Percentiles rank a stretch among this genome's conserved stretches.
Conservation (phyloP, 345 rosid species). For the Theobroma cacao region DNA sequence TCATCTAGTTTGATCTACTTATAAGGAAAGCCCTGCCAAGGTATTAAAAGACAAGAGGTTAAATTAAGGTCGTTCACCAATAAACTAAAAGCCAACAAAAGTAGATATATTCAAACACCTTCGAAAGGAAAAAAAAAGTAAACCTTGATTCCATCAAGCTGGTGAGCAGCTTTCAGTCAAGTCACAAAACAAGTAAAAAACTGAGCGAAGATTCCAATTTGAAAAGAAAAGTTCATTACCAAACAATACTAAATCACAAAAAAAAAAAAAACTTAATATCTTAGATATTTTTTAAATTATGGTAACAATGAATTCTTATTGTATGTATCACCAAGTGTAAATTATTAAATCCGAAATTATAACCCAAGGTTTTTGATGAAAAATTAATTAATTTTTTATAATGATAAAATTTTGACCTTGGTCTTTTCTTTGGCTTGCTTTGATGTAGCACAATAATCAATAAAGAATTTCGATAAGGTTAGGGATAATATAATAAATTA, state of each 20-base stretch:
- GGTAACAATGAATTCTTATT: background rate
- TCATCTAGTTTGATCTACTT: background rate
- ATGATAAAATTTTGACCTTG: too few species aligned
- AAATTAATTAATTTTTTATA: too few species aligned
- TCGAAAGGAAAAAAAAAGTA: too few species aligned
- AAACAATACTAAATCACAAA: background rate
- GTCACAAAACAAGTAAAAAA: background rate
- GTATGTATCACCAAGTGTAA: background rate
- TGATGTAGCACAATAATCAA: background rate
- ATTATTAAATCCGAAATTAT: too few species aligned
- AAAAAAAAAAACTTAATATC: too few species aligned
- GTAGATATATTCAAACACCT: background rate
- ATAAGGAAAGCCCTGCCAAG: background rate
- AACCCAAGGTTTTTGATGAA: too few species aligned
- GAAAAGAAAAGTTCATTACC: background rate
- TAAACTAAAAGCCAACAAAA: background rate
- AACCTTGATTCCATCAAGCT: background rate
- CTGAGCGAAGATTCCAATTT: background rate
- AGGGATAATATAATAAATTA: background rate
- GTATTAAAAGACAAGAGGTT: background rate
- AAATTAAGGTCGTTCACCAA: background rate
- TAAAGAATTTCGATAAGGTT: background rate
- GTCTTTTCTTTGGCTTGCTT: background rate
- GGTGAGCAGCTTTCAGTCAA: slow-evolving; percentile 11
- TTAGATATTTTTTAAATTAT: too few species aligned